Evolutionary conservation across 768 basidiomycete species (phyloP).

Genomic region (Amylocystis lapponica): DNA sequence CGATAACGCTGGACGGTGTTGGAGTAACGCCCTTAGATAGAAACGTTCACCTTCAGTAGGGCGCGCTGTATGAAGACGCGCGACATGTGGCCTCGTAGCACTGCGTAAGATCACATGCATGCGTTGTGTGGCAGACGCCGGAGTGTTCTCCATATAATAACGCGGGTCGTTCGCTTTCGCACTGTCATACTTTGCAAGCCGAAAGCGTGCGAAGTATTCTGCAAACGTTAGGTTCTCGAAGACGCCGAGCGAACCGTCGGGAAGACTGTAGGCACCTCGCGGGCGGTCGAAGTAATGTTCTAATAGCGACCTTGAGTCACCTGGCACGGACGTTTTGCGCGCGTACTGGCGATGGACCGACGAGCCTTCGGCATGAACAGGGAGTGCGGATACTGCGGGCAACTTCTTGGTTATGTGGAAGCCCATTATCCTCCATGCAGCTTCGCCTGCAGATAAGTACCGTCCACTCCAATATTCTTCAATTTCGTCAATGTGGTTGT

Average conservation of each 20-base stretch:
- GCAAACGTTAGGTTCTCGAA: conserved; percentile 14
- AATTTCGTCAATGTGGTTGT: conserved; percentile 21
- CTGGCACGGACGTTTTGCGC: not conserved
- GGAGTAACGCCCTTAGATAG: conserved; percentile 27
- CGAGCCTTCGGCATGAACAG: conserved; percentile 23
- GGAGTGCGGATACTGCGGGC: conserved; percentile 28
- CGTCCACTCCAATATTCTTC: conserved; percentile 29
- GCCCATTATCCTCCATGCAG: conserved; percentile 31
- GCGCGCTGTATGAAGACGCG: conserved; percentile 17
- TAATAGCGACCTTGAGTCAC: conserved; percentile 9
- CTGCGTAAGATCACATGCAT: conserved; percentile 16
- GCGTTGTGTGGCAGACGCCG: not conserved
- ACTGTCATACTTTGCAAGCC: conserved; percentile 8
- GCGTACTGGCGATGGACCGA: conserved; percentile 20
- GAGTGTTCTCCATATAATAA: conserved; percentile 8
- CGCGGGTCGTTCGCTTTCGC: not conserved
- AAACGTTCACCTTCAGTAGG: conserved; percentile 30
- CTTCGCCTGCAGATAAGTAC: conserved; percentile 31
- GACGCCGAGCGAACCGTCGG: not conserved
- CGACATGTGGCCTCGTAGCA: conserved; percentile 11
- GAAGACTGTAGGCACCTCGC: not conserved
- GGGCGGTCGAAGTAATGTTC: conserved; percentile 19
- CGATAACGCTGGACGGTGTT: conserved; percentile 9
- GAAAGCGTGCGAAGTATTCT: conserved; percentile 16
- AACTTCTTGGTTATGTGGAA: conserved; percentile 29